phyloP scores from a whole-genome alignment of 2,329 filamentous ascomycete genomes.

The Bimuria novae-zelandiae region DNA sequence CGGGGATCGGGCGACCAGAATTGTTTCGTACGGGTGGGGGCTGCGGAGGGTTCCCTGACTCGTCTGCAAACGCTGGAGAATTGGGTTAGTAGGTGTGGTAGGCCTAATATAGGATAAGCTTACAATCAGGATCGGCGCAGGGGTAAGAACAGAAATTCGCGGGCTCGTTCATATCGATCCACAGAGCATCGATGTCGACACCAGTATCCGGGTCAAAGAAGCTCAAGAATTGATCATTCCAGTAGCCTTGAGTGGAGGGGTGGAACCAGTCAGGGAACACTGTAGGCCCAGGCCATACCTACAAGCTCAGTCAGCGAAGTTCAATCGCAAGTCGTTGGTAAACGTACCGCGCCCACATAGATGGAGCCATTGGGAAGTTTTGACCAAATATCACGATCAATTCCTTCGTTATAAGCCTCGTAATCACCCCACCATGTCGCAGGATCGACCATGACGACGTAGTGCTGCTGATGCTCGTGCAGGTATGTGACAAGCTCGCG shows the following conservation, averaged over 20 bases:
- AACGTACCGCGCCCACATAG: conserved; percentile 64
- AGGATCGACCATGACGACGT: conserved; percentile 80
- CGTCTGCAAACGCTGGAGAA: conserved; percentile 38
- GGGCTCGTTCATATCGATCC: conserved; percentile 52
- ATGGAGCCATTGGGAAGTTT: conserved; percentile 59
- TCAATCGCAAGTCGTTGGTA: neutral
- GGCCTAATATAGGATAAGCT: too few relatives aligned
- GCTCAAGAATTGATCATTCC: conserved; percentile 67
- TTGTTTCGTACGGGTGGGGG: conserved; percentile 66
- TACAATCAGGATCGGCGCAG: conserved; percentile 54
- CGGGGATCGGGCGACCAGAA: conserved; percentile 67
- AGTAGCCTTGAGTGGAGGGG: conserved; percentile 65
- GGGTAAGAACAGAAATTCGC: conserved; percentile 43
- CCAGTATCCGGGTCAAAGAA: conserved; percentile 70
- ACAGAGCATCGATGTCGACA: conserved; percentile 76
- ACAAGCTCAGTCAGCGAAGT: neutral
- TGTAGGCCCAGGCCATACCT: conserved; percentile 70
- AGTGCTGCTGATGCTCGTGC: conserved; percentile 69
- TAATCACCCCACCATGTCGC: conserved; percentile 58
- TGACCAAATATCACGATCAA: conserved; percentile 59
- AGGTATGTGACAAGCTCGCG: conserved; percentile 69
- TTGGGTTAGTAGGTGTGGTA: neutral
- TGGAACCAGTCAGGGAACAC: conserved; percentile 80
- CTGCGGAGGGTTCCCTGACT: conserved; percentile 61
- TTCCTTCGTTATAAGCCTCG: conserved; percentile 64